Base-by-base conservation (phyloP, 495 filamentous ascomycete genomes). In the Eremomyces bilateralis region DNA sequence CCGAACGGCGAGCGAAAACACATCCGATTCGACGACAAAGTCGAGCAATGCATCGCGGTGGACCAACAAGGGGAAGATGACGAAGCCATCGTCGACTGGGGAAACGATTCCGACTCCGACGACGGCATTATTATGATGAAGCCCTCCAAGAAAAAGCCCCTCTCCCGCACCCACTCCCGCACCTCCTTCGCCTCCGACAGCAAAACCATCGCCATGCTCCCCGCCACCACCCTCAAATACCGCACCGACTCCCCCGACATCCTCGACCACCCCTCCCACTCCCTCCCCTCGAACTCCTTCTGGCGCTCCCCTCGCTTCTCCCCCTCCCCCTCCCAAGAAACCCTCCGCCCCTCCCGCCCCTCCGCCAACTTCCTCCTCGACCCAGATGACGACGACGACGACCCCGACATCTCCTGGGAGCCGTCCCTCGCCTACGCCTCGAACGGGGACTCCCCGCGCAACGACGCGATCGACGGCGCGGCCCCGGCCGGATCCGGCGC, bases 1-100 rank as follows among this genome's bases (percentile, higher is more conserved):
- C 83, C 83, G 3, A 62, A 59, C 3, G 57, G 56, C 35, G 78
- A 77, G 45, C 64, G 62, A 38, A 80, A 75, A 29, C 88, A 92
- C 49, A 95, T 97, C 33, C 80, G 91, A 50, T 97, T 97, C 57
- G 88, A 93, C 52, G 75, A 94, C 48, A 78, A 80, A 54, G 88
- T 97, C 8, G 71, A 81, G 46, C 85, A 97, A 49, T 94, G 83
- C 47, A 94, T 94, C 34, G 88, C 88, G 3, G 75, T 97, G 17
- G 83, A 95, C 18, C 62, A 69, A 35, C 83, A 88, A 46, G 71
- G 68, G 12, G 71, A 71, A 4, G 72, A 71, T 13, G 68, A 73
- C 3, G 77, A 83, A 4, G 77, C 81, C 11, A 60, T 67, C 0
- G 67, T 73, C 8, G 53, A 53, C 15, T 54, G 52, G 41, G 59